Conservation (phyloP, 1,284 basidiomycete genomes). For the Ustilago tritici region DNA sequence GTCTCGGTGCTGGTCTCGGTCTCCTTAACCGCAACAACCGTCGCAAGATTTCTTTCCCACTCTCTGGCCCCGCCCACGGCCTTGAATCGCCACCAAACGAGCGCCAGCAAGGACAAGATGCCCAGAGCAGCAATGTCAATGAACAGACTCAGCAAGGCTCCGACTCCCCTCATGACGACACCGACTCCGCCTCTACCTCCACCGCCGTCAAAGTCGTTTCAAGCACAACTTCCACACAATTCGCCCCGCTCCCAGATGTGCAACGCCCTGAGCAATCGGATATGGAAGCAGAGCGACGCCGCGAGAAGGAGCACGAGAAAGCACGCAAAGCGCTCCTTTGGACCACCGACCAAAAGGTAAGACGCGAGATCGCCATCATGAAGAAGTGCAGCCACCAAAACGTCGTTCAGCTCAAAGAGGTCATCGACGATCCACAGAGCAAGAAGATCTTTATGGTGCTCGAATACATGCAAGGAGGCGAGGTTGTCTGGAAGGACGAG, state of each 20-base stretch:
- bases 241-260: constrained; percentile 27
- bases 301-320: constrained; percentile 56
- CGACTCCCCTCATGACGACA: constrained; percentile 26
- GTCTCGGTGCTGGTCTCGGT: constrained; percentile 54
- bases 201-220: constrained; percentile 32
- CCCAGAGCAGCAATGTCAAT: not conserved
- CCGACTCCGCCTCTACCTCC: constrained; percentile 22
- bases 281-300: constrained; percentile 42
- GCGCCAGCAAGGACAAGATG: not conserved
- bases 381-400: constrained; percentile 90
- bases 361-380: constrained; percentile 90
- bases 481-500: constrained; percentile 83
- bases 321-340: constrained; percentile 58
- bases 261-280: constrained; percentile 46
- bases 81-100: constrained; percentile 11
- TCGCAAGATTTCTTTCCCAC: constrained; percentile 23
- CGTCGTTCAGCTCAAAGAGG: constrained; percentile 90
- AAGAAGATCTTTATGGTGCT: constrained; percentile 97
- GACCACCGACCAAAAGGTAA: constrained; percentile 67
- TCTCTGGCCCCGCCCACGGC: constrained; percentile 1
- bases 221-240: constrained; percentile 29
- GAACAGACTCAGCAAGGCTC: not conserved
- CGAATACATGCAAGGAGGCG: constrained; percentile 94
- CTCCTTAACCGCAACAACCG: constrained; percentile 34
- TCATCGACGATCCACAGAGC: constrained; percentile 91